These are phyloP conservation scores for Conoideocrella luteorostrata DNA, from an alignment of 2,329 filamentous ascomycete species.

Conservation along the genomic window DNA sequence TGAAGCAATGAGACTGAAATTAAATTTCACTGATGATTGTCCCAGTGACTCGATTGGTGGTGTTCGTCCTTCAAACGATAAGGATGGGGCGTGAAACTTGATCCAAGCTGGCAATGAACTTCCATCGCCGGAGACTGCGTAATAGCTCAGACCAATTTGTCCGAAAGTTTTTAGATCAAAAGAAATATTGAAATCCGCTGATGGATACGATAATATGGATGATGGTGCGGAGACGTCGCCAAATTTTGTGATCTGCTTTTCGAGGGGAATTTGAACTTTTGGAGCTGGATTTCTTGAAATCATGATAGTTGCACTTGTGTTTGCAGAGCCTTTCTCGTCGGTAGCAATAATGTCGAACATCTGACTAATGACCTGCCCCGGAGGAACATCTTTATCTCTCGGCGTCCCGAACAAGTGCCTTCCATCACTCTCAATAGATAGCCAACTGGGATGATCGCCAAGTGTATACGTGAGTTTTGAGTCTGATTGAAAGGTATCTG, in stretches of 20 bases:
- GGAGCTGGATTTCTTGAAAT: constrained; percentile 56
- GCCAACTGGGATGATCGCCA: constrained; percentile 61
- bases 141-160: constrained; percentile 58
- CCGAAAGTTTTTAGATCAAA: constrained; percentile 58
- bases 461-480: constrained; percentile 63
- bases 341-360: constrained; percentile 63
- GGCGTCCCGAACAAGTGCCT: constrained; percentile 69
- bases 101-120: constrained; percentile 85
- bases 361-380: constrained; percentile 50
- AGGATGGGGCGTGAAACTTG: constrained; percentile 55
- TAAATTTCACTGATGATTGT: constrained; percentile 65
- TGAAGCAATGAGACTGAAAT: constrained; percentile 68
- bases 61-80: constrained; percentile 66
- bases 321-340: constrained; percentile 56
- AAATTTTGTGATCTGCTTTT: constrained; percentile 49
- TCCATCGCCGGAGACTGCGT: constrained; percentile 68
- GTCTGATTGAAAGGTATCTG: constrained; percentile 64
- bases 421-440: constrained; percentile 59
- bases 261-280: constrained; percentile 47
- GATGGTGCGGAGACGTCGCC: constrained; percentile 55
- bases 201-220: constrained; percentile 50
- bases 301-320: constrained; percentile 63
- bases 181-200: constrained; percentile 44
- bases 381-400: constrained; percentile 38
- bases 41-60: constrained; percentile 58